These are phyloP conservation scores for Alloteropsis semialata DNA, from an alignment of 176 grass and related monocot genomes.

Conservation along the genomic window DNA sequence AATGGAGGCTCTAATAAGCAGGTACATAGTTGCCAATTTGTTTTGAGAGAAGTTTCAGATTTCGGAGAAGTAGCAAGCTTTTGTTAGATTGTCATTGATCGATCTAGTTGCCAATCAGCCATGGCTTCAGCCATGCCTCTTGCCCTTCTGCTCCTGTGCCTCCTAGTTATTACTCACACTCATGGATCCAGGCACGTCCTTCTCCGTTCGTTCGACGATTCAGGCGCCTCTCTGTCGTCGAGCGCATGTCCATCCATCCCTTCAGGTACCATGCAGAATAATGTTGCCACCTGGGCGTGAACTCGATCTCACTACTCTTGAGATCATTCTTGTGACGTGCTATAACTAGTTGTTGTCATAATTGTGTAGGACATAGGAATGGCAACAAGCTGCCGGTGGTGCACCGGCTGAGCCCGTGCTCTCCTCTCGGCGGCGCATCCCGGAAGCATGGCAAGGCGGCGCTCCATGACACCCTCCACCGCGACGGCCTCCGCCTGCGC, in stretches of 20 bases:
- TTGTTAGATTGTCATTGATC: neutral
- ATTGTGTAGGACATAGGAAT: neutral
- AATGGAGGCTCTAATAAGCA: neutral
- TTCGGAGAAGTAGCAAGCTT: neutral
- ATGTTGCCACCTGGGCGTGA: neutral
- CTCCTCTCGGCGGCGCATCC: neutral
- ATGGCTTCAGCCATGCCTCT: neutral
- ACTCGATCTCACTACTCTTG: neutral
- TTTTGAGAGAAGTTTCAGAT: neutral
- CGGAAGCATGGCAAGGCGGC: neutral
- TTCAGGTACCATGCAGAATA: neutral
- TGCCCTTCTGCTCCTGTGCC: neutral
- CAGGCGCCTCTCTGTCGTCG: neutral
- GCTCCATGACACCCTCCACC: neutral
- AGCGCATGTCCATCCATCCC: neutral
- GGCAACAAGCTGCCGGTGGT: constrained; percentile 12
- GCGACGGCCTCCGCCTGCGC: neutral
- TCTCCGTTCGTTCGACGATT: neutral
- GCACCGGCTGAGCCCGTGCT: constrained; percentile 26
- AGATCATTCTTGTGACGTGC: neutral
- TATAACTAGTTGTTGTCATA: neutral
- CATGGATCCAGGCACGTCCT: neutral
- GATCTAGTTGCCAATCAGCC: neutral
- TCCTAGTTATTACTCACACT: neutral
- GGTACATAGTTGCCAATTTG: no score